Base-by-base conservation (phyloP, 441 rosid genomes). In the Breynia disticha region DNA sequence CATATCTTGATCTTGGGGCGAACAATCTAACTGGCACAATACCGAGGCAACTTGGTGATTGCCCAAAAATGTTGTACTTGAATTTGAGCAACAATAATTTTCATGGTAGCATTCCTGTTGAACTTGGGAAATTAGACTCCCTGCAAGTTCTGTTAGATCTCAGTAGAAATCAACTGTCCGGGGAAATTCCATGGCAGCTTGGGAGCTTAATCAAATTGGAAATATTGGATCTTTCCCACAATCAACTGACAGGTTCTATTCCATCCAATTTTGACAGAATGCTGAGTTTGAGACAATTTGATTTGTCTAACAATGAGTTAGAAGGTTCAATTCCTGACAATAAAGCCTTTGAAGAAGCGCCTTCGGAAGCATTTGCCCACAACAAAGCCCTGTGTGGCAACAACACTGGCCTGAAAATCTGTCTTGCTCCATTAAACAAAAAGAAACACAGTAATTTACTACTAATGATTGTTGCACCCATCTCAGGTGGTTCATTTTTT, bases 321-420 rank as follows among this genome's bases (percentile, higher is more conserved):
- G 62, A 69, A 39, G 79, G 77, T 43, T 75, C 73, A n/a, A 56
- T 77, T 46, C 78, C 77, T 0, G 39, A 61, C 41, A 77, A n/a
- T 48, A 50, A 35, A 24, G 66, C 72, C 37, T 74, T 77, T 28
- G 45, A 11, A 13, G 56, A 48, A 18, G 75, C 75, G 19, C 52
- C 76, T 18, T 15, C 50, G 1, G 65, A 57, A 20, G 68, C 70
- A 12, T 55, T 75, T 16, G 18, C n/a, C 9, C 64, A 64, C 39
- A 79, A 76, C 48, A 67, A 55, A 11, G 73, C 66, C 16, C 48
- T 79, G 59, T 73, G 79, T 15, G 72, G 76, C 15, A 62, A 68
- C 50, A 28, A 38, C n/a, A 21, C 61, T 14, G 64, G 59, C 15
- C 19, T 75, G 9, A 18, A 19, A 7, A 35, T 47, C 24, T 73